Conservation (phyloP, 768 basidiomycete genomes). For the Amanita exitialis region DNA sequence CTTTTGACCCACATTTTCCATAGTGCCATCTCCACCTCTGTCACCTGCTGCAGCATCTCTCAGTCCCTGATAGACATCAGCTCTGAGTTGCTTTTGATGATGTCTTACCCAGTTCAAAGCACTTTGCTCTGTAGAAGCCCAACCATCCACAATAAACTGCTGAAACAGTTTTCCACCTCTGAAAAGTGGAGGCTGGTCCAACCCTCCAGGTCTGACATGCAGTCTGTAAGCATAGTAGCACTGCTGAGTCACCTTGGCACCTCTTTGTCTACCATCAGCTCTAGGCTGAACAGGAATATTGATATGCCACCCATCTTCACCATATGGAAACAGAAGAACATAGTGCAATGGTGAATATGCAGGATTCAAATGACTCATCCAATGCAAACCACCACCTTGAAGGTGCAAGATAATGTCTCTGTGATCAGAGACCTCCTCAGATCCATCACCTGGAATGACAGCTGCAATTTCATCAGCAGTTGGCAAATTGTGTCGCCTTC, state of each 20-base stretch:
- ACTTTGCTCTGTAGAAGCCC: conserved; percentile 32
- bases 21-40: not conserved
- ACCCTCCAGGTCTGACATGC: not conserved
- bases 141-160: conserved; percentile 34
- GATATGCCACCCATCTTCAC: conserved; percentile 27
- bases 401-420: too few species aligned
- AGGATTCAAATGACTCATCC: conserved; percentile 12
- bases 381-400: not conserved
- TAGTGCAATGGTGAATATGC: conserved; percentile 30
- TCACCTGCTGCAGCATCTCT: not conserved
- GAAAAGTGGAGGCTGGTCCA: conserved; percentile 23
- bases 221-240: not conserved
- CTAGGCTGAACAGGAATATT: not conserved
- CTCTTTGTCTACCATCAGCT: not conserved
- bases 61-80: conserved; percentile 22
- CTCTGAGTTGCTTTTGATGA: conserved; percentile 26
- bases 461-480: too few species aligned
- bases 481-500: too few species aligned
- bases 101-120: conserved; percentile 21
- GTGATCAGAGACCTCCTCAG: too few species aligned
- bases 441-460: too few species aligned
- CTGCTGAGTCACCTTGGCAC: not conserved
- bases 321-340: conserved; percentile 31
- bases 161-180: too few species aligned
- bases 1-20: conserved; percentile 16